Base-by-base conservation (phyloP, 768 basidiomycete species). In the Termitomyces sp. region DNA sequence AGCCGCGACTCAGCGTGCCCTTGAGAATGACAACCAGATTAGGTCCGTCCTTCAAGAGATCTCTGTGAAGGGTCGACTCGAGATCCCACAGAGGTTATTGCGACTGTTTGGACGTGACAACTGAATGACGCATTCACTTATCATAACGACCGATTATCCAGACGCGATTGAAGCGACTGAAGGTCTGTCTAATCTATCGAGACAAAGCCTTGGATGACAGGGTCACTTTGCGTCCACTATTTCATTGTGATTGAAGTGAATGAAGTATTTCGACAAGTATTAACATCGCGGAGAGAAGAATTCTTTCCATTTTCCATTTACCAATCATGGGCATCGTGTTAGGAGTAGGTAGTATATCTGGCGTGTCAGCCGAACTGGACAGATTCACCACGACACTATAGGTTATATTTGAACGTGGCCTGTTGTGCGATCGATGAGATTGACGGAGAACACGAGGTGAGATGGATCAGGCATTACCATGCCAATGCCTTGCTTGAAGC, bases 11-110 rank as follows among this genome's bases (percentile, higher is more conserved):
- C 52, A 48, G 51, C 44, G 26, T 22, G 46, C 51, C 6, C 46
- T 58, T 3, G 57, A 58, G 9, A 58, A 58, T 20, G 57, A 58
- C 18, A 42, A 16, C n/a, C 52, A 58, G 22, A 58, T 58, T 4
- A 58, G 37, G 36, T 45, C 56, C 9, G 26, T 57, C 20, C 29
- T 57, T 28, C 42, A 47, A 20, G 56, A 57, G 5, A 57, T 57
- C 44, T 20, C 36, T 20, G 45, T 12, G 6, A 57, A 34, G 33
- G 24, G 47, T n/a, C 56, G 56, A 46, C 31, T 52, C 18, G 56
- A 57, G n/a, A 46, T 57, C 37, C 56, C 56, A 47, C 39, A 58
- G 7, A 58, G 24, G 29, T 31, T 58, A 28, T 16, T 57, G 42
- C 50, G 51, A 20, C 41, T 57, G 29, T 57, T 57, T 24, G 37